phyloP scores from a whole-genome alignment of 1,139 yeast species.

The Diutina pseudorugosa region DNA sequence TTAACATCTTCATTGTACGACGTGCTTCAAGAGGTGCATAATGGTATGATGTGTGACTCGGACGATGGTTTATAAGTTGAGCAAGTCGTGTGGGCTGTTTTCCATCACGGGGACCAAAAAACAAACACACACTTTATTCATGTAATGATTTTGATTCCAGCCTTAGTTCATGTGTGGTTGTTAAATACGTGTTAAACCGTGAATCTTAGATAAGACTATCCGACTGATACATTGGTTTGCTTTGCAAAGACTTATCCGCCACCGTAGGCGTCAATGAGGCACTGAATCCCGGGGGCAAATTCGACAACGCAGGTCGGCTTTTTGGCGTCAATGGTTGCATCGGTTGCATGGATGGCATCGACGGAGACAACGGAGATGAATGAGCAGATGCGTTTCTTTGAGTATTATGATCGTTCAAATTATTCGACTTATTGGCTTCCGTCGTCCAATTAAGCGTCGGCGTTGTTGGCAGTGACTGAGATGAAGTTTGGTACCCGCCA shows the following conservation, averaged over 20 bases:
- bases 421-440: constrained; percentile 9
- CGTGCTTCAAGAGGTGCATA: background rate
- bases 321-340: background rate
- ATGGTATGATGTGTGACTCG: background rate
- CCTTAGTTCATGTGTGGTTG: background rate
- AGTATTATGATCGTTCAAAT: background rate
- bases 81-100: background rate
- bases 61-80: background rate
- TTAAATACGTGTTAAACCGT: background rate
- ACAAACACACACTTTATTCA: too few species aligned
- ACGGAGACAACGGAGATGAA: background rate
- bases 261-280: background rate
- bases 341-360: background rate
- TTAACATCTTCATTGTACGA: background rate
- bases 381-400: background rate
- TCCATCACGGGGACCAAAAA: too few species aligned
- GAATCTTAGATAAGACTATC: background rate
- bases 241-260: background rate
- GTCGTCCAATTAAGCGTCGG: constrained; percentile 13
- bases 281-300: background rate
- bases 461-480: background rate
- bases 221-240: background rate
- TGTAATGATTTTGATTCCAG: background rate
- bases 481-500: constrained; percentile 15
- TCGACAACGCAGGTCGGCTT: background rate